These are phyloP conservation scores for Penicillium herquei DNA, from an alignment of 495 filamentous ascomycete genomes.

Conservation along the genomic window DNA sequence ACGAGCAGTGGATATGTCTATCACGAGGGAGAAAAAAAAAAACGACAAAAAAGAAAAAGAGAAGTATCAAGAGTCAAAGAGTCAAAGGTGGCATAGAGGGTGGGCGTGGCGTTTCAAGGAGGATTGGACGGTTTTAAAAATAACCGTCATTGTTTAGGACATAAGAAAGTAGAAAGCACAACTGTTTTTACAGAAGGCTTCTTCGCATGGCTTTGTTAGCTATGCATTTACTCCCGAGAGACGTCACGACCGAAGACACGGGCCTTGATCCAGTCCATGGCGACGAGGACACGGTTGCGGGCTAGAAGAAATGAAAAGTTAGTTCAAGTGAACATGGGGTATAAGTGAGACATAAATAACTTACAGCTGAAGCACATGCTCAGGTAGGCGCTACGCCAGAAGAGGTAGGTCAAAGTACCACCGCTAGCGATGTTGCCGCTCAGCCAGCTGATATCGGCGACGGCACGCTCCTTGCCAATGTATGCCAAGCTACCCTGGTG, in stretches of 20 bases:
- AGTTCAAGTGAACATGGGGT: constrained; percentile 11
- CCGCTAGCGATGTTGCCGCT: constrained; percentile 91
- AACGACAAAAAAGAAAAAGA: constrained; percentile 4
- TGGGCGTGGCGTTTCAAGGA: constrained; percentile 20
- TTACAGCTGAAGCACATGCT: constrained; percentile 99
- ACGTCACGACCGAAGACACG: constrained; percentile 94
- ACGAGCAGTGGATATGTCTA: constrained; percentile 24
- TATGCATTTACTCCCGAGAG: constrained; percentile 71
- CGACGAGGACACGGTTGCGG: constrained; percentile 88
- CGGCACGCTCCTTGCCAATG: constrained; percentile 96
- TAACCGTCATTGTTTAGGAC: background rate
- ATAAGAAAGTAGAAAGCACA: constrained; percentile 14
- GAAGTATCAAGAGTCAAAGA: constrained; percentile 2
- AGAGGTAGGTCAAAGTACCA: constrained; percentile 80
- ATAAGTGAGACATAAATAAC: constrained; percentile 32
- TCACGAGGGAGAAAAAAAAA: constrained; percentile 14
- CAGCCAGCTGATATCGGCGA: constrained; percentile 96
- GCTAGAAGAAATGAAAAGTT: constrained; percentile 39
- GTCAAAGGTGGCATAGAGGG: constrained; percentile 15
- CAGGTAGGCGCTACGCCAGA: constrained; percentile 96
- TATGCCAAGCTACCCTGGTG: constrained; percentile 97
- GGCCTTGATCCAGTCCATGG: constrained; percentile 94
- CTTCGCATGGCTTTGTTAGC: constrained; percentile 2
- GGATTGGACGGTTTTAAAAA: background rate
- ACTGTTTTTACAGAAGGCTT: constrained; percentile 10